Percentiles rank a stretch among this genome's conserved stretches.
Conservation (phyloP, 768 basidiomycete species). For the Amyloporia xantha region DNA sequence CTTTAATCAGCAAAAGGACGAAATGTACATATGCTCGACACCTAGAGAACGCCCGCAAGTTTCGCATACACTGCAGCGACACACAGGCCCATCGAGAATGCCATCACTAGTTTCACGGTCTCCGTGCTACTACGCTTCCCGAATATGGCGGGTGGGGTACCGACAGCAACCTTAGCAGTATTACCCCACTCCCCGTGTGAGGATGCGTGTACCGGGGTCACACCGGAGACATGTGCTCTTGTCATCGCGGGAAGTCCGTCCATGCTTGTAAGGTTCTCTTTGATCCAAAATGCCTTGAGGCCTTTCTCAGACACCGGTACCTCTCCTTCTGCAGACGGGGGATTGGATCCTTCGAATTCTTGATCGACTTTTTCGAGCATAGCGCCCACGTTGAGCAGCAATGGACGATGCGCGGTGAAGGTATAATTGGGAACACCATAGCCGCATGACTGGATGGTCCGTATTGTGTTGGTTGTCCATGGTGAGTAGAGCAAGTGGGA, state of each 20-base stretch:
- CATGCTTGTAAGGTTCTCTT: constrained; percentile 42
- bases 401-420: constrained; percentile 48
- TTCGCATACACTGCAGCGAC: constrained; percentile 13
- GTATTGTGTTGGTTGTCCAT: not conserved
- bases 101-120: constrained; percentile 13
- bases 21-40: too few relatives aligned
- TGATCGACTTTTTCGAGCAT: constrained; percentile 39
- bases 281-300: constrained; percentile 49
- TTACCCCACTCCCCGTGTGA: not conserved
- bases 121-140: constrained; percentile 2
- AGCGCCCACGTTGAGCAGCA: constrained; percentile 39
- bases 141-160: not conserved
- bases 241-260: constrained; percentile 50
- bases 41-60: too few relatives aligned
- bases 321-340: constrained; percentile 4
- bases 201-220: constrained; percentile 13
- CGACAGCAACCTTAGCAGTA: not conserved
- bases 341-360: constrained; percentile 12
- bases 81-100: constrained; percentile 25
- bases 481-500: too few relatives aligned
- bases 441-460: constrained; percentile 49
- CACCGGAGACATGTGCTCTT: constrained; percentile 20
- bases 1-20: too few relatives aligned
- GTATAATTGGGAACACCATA: constrained; percentile 56
- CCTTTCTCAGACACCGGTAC: constrained; percentile 29